phyloP scores from a whole-genome alignment of 2,329 filamentous ascomycete genomes.

The Hypoxylon sp. region DNA sequence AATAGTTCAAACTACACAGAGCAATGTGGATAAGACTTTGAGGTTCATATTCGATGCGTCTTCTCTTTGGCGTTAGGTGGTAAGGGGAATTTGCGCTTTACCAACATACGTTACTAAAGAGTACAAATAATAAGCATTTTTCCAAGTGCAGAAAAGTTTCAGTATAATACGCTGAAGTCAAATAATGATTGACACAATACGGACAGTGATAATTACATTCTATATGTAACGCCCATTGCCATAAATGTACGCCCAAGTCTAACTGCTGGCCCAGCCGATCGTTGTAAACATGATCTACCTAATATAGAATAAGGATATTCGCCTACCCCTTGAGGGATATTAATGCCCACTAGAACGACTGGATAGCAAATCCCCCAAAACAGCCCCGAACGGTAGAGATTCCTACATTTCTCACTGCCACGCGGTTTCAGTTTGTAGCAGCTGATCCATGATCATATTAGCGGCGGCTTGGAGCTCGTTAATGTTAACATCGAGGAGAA shows the following conservation, averaged over 20 bases:
- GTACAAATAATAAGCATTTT: too few relatives aligned
- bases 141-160: too few relatives aligned
- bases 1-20: not conserved
- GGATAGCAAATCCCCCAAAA: not conserved
- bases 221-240: not conserved
- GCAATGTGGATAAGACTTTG: too few relatives aligned
- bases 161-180: not conserved
- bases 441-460: constrained; percentile 48
- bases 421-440: constrained; percentile 23
- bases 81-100: too few relatives aligned
- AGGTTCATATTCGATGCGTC: too few relatives aligned
- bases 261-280: constrained; percentile 15
- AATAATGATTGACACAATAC: not conserved
- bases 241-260: constrained; percentile 7
- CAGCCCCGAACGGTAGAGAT: not conserved
- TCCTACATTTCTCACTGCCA: constrained; percentile 5
- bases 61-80: too few relatives aligned
- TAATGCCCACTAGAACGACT: not conserved
- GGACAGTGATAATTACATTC: not conserved
- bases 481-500: constrained; percentile 41
- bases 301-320: not conserved
- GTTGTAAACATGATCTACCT: constrained; percentile 13
- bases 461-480: constrained; percentile 43
- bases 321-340: not conserved
- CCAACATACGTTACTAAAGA: too few relatives aligned